A percentile compares a stretch with the other conserved stretches of the same genome.
Evolutionary conservation across 169 alveolate species (phyloP).

Genomic region (Plasmodium adleri): DNA sequence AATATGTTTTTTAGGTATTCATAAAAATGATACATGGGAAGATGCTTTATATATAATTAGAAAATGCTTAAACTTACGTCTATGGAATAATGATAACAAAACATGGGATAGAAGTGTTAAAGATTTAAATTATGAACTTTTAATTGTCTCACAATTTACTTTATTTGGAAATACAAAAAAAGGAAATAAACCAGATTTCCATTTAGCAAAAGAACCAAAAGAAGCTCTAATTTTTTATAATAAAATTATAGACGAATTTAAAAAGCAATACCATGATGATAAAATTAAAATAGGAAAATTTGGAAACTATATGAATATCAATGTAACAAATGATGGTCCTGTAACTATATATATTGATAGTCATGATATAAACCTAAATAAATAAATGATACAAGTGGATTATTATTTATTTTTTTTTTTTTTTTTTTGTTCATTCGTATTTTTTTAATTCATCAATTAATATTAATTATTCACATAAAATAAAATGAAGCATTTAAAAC

Average conservation of each 20-base stretch:
- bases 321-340: slow-evolving; percentile 94
- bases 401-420: too few species aligned
- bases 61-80: slow-evolving; percentile 88
- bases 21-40: slow-evolving; percentile 64
- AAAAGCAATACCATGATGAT: slow-evolving; percentile 36
- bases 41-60: slow-evolving; percentile 78
- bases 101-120: slow-evolving; percentile 90
- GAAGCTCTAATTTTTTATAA: slow-evolving; percentile 90
- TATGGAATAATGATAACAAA: slow-evolving; percentile 88
- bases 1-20: slow-evolving; percentile 61
- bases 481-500: too few species aligned
- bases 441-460: too few species aligned
- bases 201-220: slow-evolving; percentile 92
- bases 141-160: slow-evolving; percentile 93
- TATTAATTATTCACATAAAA: too few species aligned
- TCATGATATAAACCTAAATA: slow-evolving; percentile 42
- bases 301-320: slow-evolving; percentile 92
- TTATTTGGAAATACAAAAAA: slow-evolving; percentile 89
- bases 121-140: slow-evolving; percentile 87
- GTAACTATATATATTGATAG: slow-evolving; percentile 89
- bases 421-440: too few species aligned
- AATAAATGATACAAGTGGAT: neutral
- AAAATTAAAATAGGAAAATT: slow-evolving; percentile 84
- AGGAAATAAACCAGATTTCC: slow-evolving; percentile 96
- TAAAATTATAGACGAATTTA: slow-evolving; percentile 84